Conservation (phyloP, 1,139 yeast genomes). For the Yamadazyma oceani region DNA sequence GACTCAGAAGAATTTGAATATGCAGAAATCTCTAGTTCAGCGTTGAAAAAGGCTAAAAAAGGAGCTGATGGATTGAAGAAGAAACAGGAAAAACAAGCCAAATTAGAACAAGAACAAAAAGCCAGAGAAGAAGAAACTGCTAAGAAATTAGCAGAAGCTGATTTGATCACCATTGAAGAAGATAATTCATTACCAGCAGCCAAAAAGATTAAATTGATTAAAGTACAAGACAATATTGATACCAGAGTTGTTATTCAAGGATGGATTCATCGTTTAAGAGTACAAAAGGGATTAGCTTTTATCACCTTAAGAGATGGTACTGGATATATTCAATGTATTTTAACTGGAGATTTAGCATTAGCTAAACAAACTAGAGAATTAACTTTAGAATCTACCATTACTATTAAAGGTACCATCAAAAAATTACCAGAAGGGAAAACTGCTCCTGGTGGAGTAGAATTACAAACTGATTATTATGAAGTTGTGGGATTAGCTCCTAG, state of each 20-base stretch:
- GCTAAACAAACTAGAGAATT: constrained; percentile 82
- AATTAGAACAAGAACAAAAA: constrained; percentile 60
- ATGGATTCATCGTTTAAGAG: constrained; percentile 94
- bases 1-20: constrained; percentile 57
- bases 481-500: constrained; percentile 92
- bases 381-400: constrained; percentile 83
- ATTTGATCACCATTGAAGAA: constrained; percentile 65
- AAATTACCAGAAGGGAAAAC: constrained; percentile 93
- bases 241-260: constrained; percentile 79
- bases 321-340: constrained; percentile 84
- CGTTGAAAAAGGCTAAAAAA: constrained; percentile 93
- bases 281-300: constrained; percentile 90
- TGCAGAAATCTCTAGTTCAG: constrained; percentile 85
- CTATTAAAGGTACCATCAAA: constrained; percentile 75
- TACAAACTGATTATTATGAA: constrained; percentile 85
- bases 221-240: constrained; percentile 52
- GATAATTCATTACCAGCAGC: constrained; percentile 76
- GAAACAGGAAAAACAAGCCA: constrained; percentile 80
- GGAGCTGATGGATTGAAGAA: constrained; percentile 91
- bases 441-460: constrained; percentile 98
- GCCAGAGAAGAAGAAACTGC: constrained; percentile 66
- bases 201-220: constrained; percentile 60
- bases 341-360: constrained; percentile 88
- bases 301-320: constrained; percentile 93
- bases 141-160: constrained; percentile 73